A percentile compares a stretch with the other conserved stretches of the same genome.
Conservation (phyloP, 768 basidiomycete species). For the Tremella fuciformis region DNA sequence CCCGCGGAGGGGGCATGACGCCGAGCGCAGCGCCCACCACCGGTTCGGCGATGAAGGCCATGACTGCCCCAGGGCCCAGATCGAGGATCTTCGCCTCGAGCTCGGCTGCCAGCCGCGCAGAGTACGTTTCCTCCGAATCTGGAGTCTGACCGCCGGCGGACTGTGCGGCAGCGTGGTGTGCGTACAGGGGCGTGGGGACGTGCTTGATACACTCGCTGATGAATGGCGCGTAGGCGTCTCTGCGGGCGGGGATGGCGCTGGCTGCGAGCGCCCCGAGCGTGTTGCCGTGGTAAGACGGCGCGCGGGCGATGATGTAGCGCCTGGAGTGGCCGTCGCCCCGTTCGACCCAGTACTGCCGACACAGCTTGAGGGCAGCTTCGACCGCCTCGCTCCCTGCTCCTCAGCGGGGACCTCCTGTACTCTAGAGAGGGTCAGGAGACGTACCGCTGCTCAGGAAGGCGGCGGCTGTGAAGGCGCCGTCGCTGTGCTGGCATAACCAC, state of each 20-base stretch:
- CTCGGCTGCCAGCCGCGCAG: neutral
- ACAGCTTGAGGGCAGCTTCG: conserved; percentile 3
- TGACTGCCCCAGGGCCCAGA: neutral
- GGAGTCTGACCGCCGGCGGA: neutral
- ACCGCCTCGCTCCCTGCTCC: neutral
- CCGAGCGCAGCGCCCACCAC: neutral
- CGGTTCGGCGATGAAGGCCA: conserved; percentile 1
- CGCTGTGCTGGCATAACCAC: neutral
- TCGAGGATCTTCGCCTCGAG: conserved; percentile 1
- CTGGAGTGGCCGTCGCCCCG: neutral
- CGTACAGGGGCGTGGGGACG: neutral
- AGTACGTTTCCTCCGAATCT: neutral
- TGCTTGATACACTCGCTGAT: neutral
- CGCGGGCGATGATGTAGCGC: neutral
- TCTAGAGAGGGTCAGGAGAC: neutral
- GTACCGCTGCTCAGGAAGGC: neutral
- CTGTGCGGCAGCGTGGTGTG: neutral
- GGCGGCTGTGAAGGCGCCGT: neutral
- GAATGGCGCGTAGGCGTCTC: conserved; percentile 2
- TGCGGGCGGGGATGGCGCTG: neutral
- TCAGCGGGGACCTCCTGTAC: neutral
- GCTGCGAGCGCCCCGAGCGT: neutral
- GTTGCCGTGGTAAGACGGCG: conserved; percentile 4
- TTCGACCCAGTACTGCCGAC: conserved; percentile 3
- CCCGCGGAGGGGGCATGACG: conserved; percentile 16